These are phyloP conservation scores for Mallotus repandus DNA, from an alignment of 441 rosid species.

Conservation along the genomic window DNA sequence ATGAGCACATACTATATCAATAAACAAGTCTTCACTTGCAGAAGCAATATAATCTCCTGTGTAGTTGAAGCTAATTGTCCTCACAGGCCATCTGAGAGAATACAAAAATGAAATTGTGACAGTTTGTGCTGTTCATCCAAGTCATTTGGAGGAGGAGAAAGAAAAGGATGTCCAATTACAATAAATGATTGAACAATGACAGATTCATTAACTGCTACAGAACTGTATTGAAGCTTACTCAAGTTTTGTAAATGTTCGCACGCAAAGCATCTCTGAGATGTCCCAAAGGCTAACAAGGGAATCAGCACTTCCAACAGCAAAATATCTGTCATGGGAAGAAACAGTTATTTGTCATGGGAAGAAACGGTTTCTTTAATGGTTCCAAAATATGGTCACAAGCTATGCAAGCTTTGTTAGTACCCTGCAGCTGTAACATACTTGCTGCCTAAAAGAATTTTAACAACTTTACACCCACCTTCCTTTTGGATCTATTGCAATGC, in stretches of 20 bases:
- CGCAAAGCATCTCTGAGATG: conserved; percentile 90
- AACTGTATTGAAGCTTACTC: conserved; percentile 56
- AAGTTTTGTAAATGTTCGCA: conserved; percentile 85
- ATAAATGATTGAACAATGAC: neutral
- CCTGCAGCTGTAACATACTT: neutral
- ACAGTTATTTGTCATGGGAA: conserved; percentile 53
- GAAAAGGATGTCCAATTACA: neutral
- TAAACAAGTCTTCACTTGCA: conserved; percentile 91
- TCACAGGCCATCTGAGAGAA: conserved; percentile 82
- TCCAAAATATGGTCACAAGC: neutral
- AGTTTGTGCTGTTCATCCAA: conserved; percentile 7
- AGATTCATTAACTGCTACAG: conserved; percentile 5
- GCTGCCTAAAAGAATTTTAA: neutral
- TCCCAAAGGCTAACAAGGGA: conserved; percentile 98
- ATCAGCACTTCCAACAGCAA: conserved; percentile 99
- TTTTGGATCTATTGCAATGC: conserved; percentile 95
- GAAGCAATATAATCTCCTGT: conserved; percentile 90
- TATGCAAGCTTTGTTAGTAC: neutral
- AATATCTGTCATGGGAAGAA: conserved; percentile 77
- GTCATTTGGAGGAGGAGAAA: neutral
- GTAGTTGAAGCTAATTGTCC: conserved; percentile 95
- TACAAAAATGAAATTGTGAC: neutral
- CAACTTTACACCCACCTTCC: conserved; percentile 57
- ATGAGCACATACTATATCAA: conserved; percentile 67
- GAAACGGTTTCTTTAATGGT: conserved; percentile 1